Conservation (phyloP, 2,329 filamentous ascomycete species). For the Dactylellina cionopaga region DNA sequence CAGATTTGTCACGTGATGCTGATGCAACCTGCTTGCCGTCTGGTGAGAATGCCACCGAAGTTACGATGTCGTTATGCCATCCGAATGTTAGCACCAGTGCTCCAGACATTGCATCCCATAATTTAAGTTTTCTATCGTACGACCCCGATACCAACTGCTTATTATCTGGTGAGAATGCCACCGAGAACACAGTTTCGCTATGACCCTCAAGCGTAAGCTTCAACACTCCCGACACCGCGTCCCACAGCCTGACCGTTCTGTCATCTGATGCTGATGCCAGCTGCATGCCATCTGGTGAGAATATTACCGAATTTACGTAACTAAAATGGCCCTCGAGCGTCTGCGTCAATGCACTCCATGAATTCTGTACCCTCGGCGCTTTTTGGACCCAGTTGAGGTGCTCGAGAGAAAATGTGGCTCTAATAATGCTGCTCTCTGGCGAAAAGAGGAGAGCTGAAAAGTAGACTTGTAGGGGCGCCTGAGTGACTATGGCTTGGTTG, state of each 20-base stretch:
- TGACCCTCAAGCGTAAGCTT: neutral
- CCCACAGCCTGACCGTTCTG: neutral
- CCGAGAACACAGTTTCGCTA: neutral
- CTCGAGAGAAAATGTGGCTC: neutral
- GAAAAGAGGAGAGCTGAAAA: conserved; percentile 24
- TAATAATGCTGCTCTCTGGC: conserved; percentile 3
- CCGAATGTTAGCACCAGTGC: no score
- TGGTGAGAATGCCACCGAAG: no score
- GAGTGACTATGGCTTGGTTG: conserved; percentile 7
- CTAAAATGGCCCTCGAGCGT: neutral
- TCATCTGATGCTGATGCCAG: conserved; percentile 64
- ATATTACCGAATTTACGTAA: neutral
- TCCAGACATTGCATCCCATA: conserved; percentile 66
- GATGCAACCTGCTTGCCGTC: no score
- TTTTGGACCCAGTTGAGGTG: neutral
- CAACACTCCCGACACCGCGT: neutral
- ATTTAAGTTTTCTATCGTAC: neutral
- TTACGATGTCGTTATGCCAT: no score
- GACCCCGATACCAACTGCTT: conserved; percentile 22
- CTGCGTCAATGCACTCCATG: neutral
- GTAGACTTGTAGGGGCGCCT: conserved; percentile 24
- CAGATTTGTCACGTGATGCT: no score
- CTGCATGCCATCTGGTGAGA: conserved; percentile 82
- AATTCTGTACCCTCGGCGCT: neutral
- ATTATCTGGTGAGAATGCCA: conserved; percentile 13